Percentiles rank a stretch among this genome's conserved stretches.
phyloP scores from a whole-genome alignment of 345 rosid genomes.

The Populus ilicifolia region DNA sequence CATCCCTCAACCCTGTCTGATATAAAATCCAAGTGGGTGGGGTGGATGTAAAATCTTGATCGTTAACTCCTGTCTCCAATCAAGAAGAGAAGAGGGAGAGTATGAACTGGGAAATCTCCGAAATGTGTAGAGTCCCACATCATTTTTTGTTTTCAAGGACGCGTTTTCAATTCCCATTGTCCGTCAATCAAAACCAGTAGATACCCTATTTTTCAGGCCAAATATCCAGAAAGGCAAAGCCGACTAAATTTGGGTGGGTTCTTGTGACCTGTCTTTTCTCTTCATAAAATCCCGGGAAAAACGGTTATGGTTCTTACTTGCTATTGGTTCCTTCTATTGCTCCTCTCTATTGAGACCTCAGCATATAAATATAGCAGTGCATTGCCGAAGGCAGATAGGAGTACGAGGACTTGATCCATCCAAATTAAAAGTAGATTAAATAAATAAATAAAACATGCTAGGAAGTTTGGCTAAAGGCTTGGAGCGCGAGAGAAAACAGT shows the following conservation, averaged over 20 bases:
- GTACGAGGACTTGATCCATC: no score
- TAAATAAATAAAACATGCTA: no score
- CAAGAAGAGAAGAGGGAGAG: slow-evolving; percentile 13
- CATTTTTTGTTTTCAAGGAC: not conserved
- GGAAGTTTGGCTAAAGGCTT: no score
- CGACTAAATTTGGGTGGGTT: not conserved
- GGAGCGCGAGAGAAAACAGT: no score
- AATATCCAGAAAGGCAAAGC: not conserved
- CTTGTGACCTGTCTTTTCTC: not conserved
- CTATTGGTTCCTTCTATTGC: not conserved
- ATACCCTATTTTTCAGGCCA: slow-evolving; percentile 16
- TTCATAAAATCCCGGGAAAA: slow-evolving; percentile 2
- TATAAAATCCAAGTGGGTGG: not conserved
- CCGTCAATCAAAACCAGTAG: slow-evolving; percentile 5
- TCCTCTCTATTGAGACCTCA: not conserved
- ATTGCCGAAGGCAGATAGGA: no score
- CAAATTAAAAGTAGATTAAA: no score
- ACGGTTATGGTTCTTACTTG: not conserved
- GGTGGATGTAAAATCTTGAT: not conserved
- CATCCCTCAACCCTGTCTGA: not conserved
- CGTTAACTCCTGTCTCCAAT: not conserved
- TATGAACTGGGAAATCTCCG: not conserved
- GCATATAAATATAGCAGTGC: not conserved
- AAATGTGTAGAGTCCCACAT: not conserved
- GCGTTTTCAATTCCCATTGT: not conserved